Conservation (phyloP, 345 rosid genomes). For the Hibiscus trionum region DNA sequence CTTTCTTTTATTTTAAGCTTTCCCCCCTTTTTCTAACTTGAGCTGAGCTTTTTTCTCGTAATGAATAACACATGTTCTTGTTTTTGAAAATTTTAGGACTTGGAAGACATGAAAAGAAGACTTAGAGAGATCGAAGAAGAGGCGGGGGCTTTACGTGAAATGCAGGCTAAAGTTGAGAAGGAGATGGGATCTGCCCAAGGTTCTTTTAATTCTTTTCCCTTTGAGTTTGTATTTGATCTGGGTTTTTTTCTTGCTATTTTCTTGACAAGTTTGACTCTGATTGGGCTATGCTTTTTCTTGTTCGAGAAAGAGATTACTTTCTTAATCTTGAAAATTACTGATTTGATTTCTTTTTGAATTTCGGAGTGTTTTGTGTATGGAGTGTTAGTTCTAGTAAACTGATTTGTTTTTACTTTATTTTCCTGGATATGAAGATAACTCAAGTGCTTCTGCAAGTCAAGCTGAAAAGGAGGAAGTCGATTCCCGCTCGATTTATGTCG, state of each 20-base stretch:
- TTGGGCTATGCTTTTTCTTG: not conserved
- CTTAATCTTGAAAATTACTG: not conserved
- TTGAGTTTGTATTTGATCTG: constrained; percentile 12
- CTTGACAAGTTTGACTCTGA: not conserved
- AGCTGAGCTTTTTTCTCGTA: not conserved
- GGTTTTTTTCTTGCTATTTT: not conserved
- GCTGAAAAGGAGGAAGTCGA: constrained; percentile 99
- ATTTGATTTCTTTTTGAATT: not conserved
- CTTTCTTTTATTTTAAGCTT: not conserved
- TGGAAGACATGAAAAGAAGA: constrained; percentile 97
- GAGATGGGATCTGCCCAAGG: constrained; percentile 98
- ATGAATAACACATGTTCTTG: not conserved
- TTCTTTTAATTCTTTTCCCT: constrained; percentile 2
- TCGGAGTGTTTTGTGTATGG: not conserved
- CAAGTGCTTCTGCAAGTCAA: constrained; percentile 51
- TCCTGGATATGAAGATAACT: constrained; percentile 48
- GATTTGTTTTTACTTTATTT: not conserved
- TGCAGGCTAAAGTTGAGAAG: constrained; percentile 99
- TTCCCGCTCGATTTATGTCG: constrained; percentile 89
- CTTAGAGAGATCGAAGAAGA: constrained; percentile 95
- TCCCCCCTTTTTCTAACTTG: not conserved
- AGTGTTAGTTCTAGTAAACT: constrained; percentile 8
- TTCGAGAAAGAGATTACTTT: not conserved
- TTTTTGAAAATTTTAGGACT: constrained; percentile 36
- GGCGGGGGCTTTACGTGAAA: constrained; percentile 95